Evolutionary conservation across 345 rosid species (phyloP).

Genomic region (Citrus trifoliata): DNA sequence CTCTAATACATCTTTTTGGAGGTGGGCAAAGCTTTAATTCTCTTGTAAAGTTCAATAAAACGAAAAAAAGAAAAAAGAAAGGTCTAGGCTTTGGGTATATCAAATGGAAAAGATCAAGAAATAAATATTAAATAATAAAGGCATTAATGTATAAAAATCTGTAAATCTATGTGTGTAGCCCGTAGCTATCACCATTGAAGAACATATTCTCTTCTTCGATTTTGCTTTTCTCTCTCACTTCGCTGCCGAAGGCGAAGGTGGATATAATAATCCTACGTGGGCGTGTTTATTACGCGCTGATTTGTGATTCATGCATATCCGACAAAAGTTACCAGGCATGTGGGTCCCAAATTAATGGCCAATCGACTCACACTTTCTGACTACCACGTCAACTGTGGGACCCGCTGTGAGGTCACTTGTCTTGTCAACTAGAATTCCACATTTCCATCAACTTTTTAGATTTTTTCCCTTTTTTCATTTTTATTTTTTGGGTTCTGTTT

Average conservation of each 20-base stretch:
- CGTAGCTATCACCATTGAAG: slow-evolving; percentile 9
- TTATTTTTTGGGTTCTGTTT: not conserved
- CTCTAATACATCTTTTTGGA: slow-evolving; percentile 10
- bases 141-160: not conserved
- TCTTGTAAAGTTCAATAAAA: not conserved
- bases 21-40: slow-evolving; percentile 15
- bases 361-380: slow-evolving; percentile 13
- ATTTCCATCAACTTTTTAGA: not conserved
- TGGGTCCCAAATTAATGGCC: slow-evolving; percentile 20
- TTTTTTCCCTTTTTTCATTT: not conserved
- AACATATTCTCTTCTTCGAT: slow-evolving; percentile 43
- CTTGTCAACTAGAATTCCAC: slow-evolving; percentile 14
- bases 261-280: slow-evolving; percentile 26
- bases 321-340: slow-evolving; percentile 41
- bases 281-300: slow-evolving; percentile 64
- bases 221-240: not conserved
- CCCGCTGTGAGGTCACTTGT: slow-evolving; percentile 7
- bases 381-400: slow-evolving; percentile 25
- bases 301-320: slow-evolving; percentile 32
- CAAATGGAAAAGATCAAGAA: too few species aligned
- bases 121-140: slow-evolving; percentile 16
- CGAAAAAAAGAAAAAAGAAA: not conserved
- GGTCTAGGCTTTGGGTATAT: not conserved
- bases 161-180: too few species aligned
- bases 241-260: slow-evolving; percentile 14